These are phyloP conservation scores for Mycena capillaripes DNA, from an alignment of 768 basidiomycete species.

Conservation along the genomic window DNA sequence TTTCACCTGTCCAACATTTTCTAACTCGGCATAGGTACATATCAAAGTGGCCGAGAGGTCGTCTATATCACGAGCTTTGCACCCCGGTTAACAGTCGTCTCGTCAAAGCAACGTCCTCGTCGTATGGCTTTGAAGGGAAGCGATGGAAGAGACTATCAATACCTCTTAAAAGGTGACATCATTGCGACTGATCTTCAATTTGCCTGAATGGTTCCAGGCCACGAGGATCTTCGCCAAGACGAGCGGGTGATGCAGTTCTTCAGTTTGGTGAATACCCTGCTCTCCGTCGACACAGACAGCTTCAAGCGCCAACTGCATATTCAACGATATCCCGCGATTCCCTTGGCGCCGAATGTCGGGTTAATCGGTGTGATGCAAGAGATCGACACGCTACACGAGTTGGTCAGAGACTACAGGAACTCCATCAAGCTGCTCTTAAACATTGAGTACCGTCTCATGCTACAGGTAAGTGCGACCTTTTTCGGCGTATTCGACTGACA, in stretches of 20 bases:
- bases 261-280: constrained; percentile 94
- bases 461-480: constrained; percentile 72
- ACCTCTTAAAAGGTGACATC: constrained; percentile 83
- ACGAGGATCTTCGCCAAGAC: constrained; percentile 98
- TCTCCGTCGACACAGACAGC: constrained; percentile 93
- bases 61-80: constrained; percentile 89
- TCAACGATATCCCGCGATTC: constrained; percentile 92
- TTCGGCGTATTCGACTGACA: not conserved
- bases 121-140: constrained; percentile 89
- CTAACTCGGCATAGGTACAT: constrained; percentile 73
- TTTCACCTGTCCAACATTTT: not conserved
- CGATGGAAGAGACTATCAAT: constrained; percentile 95
- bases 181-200: not conserved
- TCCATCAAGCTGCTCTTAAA: constrained; percentile 96
- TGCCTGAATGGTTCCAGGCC: constrained; percentile 65
- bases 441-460: constrained; percentile 97
- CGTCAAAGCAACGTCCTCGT: constrained; percentile 96
- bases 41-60: constrained; percentile 88
- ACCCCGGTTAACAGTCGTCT: constrained; percentile 91
- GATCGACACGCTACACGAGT: constrained; percentile 94
- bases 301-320: constrained; percentile 98
- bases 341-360: constrained; percentile 95
- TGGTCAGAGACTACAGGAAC: constrained; percentile 96
- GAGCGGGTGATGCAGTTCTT: constrained; percentile 99
- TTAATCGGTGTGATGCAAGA: constrained; percentile 95